Evolutionary conservation across 768 basidiomycete genomes (phyloP).

Genomic region (Dioszegia aurantiaca): DNA sequence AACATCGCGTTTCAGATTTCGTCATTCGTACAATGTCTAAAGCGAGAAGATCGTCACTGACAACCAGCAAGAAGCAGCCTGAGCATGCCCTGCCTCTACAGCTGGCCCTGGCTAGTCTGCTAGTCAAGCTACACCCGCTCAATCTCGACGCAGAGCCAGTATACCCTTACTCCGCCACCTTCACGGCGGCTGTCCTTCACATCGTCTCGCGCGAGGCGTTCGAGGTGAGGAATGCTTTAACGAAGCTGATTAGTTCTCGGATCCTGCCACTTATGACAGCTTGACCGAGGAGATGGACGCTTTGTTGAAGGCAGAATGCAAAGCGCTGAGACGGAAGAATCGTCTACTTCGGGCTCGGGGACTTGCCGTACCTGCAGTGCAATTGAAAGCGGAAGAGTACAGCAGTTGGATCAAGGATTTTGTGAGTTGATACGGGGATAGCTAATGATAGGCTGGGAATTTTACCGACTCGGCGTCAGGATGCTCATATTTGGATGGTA

Average conservation of each 20-base stretch:
- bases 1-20: conserved; percentile 3
- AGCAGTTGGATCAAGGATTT: conserved; percentile 29
- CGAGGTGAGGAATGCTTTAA: conserved; percentile 25
- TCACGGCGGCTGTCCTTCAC: conserved; percentile 28
- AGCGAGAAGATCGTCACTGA: neutral
- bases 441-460: conserved; percentile 15
- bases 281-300: conserved; percentile 26
- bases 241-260: conserved; percentile 24
- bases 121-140: conserved; percentile 35
- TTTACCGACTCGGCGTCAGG: conserved; percentile 29
- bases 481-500: conserved; percentile 34
- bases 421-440: conserved; percentile 18
- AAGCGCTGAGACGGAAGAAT: conserved; percentile 14
- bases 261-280: conserved; percentile 19
- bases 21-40: neutral
- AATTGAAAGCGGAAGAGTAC: conserved; percentile 19
- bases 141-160: conserved; percentile 10
- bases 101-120: conserved; percentile 31
- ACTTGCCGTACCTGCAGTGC: conserved; percentile 13
- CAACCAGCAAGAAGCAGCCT: conserved; percentile 11
- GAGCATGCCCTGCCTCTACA: conserved; percentile 32
- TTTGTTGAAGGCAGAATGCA: conserved; percentile 24
- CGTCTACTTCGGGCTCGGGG: conserved; percentile 22
- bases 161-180: conserved; percentile 27
- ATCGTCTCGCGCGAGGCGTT: conserved; percentile 32